Percentiles rank a stretch among this genome's conserved stretches.
phyloP scores from a whole-genome alignment of 768 basidiomycete species.

The Heimioporus sp. region DNA sequence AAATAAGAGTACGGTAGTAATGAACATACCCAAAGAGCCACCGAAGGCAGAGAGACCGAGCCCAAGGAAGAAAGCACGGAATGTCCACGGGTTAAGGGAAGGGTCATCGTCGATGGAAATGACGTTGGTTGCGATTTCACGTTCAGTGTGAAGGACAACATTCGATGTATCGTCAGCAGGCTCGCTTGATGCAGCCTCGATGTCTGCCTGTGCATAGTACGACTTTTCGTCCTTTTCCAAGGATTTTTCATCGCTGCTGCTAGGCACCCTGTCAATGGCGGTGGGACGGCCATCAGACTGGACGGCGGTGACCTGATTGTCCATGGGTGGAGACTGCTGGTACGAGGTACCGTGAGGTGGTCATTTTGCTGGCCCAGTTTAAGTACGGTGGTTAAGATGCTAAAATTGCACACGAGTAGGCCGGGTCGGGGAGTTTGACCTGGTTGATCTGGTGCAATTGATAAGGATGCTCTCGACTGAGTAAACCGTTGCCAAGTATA shows the following conservation, averaged over 20 bases:
- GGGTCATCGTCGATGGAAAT: conserved; percentile 38
- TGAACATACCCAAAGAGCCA: conserved; percentile 46
- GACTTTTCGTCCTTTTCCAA: conserved; percentile 7
- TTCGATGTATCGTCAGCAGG: no score
- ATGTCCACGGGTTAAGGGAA: conserved; percentile 30
- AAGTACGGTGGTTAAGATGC: neutral
- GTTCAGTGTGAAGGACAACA: conserved; percentile 39
- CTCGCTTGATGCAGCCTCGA: no score
- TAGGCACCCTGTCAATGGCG: neutral
- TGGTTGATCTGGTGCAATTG: neutral
- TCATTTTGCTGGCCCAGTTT: neutral
- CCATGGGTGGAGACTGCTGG: conserved; percentile 2
- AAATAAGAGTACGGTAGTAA: neutral
- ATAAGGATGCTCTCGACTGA: neutral
- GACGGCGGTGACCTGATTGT: neutral
- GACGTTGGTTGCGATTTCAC: conserved; percentile 48
- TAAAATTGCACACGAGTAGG: neutral
- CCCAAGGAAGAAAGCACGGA: conserved; percentile 53
- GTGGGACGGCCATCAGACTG: neutral
- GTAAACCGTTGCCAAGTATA: neutral
- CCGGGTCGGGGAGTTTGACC: neutral
- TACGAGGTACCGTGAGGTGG: neutral
- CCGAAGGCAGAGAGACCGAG: conserved; percentile 53
- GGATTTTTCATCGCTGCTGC: conserved; percentile 9
- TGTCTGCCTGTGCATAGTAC: conserved; percentile 25